phyloP scores from a whole-genome alignment of 1,284 basidiomycete species.

The Ceratobasidium sp. region DNA sequence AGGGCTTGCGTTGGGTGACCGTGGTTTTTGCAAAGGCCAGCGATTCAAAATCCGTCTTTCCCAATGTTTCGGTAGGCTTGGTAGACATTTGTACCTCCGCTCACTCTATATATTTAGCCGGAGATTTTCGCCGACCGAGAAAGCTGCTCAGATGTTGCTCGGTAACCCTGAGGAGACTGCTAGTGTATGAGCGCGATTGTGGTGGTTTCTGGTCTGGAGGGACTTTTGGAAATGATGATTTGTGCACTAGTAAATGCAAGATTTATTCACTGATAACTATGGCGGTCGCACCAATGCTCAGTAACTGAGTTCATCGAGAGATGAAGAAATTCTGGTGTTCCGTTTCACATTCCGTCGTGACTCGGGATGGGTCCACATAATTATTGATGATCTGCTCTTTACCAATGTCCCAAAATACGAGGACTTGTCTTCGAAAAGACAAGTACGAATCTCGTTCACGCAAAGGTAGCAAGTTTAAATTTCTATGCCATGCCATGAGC shows the following conservation, averaged over 20 bases:
- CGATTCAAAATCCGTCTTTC: too few species aligned
- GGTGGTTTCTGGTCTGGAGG: constrained; percentile 50
- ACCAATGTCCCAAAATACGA: constrained; percentile 39
- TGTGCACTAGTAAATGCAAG: neutral
- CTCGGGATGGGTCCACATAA: constrained; percentile 41
- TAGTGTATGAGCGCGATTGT: constrained; percentile 60
- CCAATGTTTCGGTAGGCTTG: too few species aligned
- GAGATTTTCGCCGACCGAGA: constrained; percentile 55
- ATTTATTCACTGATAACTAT: constrained; percentile 21
- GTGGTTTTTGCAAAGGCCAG: constrained; percentile 53
- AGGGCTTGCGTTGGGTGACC: constrained; percentile 54
- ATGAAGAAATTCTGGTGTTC: constrained; percentile 61
- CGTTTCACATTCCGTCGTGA: constrained; percentile 48
- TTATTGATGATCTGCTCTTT: constrained; percentile 41
- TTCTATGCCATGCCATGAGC: constrained; percentile 41
- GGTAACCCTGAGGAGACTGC: constrained; percentile 56
- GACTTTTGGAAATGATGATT: constrained; percentile 55
- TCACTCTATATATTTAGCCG: constrained; percentile 43
- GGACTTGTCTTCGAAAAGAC: constrained; percentile 36
- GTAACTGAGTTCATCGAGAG: constrained; percentile 49
- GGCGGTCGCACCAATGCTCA: constrained; percentile 14
- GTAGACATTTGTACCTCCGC: too few species aligned
- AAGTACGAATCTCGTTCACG: constrained; percentile 4
- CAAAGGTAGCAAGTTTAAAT: constrained; percentile 39
- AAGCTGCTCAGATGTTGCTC: constrained; percentile 51